Conservation (phyloP, 192 early-diverging fungal species). For the Coemansia sp. region DNA sequence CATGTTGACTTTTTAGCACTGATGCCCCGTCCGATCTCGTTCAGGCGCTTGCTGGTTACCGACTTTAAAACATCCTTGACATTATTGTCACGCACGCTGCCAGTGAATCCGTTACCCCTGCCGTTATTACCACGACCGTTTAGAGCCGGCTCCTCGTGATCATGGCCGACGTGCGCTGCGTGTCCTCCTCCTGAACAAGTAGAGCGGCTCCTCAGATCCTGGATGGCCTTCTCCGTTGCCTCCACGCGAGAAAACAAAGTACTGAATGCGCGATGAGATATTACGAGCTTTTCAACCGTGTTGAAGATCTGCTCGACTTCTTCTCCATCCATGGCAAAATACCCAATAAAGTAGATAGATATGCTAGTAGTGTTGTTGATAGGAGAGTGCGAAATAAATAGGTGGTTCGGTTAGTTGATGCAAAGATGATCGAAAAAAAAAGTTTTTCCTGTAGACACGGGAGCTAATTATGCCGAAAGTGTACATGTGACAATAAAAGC, state of each 20-base stretch:
- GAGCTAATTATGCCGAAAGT: too few relatives aligned
- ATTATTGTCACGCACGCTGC: too few relatives aligned
- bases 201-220: neutral
- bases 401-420: too few relatives aligned
- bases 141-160: neutral
- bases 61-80: neutral
- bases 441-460: too few relatives aligned
- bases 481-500: too few relatives aligned
- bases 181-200: neutral
- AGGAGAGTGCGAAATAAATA: too few relatives aligned
- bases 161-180: neutral
- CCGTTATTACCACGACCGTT: neutral
- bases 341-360: neutral
- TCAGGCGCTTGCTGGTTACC: neutral
- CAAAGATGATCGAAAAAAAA: too few relatives aligned
- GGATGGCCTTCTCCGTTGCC: neutral
- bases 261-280: neutral
- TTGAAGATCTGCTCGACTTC: neutral
- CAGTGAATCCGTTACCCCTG: too few relatives aligned
- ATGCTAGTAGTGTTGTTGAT: too few relatives aligned
- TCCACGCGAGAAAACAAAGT: neutral
- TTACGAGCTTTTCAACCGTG: neutral
- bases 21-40: neutral
- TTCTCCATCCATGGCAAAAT: neutral
- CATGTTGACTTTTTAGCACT: neutral